phyloP scores from a whole-genome alignment of 2,329 filamentous ascomycete genomes.

The Curvularia verruculosa region DNA sequence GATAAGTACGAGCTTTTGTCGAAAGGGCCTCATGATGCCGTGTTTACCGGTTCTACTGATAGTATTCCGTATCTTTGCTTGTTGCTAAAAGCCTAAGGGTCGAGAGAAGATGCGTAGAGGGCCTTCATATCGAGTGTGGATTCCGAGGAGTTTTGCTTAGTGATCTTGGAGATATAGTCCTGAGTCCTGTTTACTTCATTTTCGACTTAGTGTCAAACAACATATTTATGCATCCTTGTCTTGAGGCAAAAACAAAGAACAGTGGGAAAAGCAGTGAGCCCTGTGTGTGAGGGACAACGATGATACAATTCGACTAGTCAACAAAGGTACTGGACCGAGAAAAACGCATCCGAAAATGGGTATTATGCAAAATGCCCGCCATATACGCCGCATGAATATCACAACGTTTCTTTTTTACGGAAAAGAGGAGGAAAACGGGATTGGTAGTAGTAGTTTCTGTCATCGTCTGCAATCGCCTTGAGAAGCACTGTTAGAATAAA shows the following conservation, averaged over 20 bases:
- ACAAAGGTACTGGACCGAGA: constrained; percentile 19
- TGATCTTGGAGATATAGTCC: neutral
- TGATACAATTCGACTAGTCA: constrained; percentile 36
- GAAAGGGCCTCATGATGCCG: neutral
- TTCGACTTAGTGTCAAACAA: constrained; percentile 16
- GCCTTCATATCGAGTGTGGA: neutral
- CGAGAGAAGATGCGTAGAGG: neutral
- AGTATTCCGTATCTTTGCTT: neutral
- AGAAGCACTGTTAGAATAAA: constrained; percentile 16
- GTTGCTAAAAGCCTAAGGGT: neutral
- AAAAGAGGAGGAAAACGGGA: constrained; percentile 1
- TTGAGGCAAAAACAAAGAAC: constrained; percentile 1
- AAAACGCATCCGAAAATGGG: constrained; percentile 35
- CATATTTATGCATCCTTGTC: constrained; percentile 2
- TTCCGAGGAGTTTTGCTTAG: neutral
- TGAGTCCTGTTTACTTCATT: constrained; percentile 8
- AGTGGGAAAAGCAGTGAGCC: constrained; percentile 7
- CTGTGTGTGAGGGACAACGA: constrained; percentile 19
- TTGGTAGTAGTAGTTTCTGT: constrained; percentile 4
- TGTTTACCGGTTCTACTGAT: neutral
- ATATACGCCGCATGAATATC: constrained; percentile 41
- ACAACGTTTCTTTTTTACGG: constrained; percentile 19
- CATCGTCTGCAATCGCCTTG: constrained; percentile 45
- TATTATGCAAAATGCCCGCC: constrained; percentile 40
- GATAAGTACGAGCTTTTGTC: constrained; percentile 9